Conservation (phyloP, 2,329 filamentous ascomycete species). For the Botryotinia calthae region DNA sequence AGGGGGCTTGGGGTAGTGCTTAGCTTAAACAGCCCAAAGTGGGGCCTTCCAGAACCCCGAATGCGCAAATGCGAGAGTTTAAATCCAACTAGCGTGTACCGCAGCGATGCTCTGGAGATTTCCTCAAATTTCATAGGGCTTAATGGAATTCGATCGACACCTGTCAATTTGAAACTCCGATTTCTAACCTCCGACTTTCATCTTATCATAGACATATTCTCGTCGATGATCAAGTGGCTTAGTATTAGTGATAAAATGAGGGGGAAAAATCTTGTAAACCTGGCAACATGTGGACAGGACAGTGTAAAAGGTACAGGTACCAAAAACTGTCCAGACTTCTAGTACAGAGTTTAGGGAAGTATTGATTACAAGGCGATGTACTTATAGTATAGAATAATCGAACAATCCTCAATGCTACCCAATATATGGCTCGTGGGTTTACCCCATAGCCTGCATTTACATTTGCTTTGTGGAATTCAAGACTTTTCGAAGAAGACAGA, state of each 20-base stretch:
- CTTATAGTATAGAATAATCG: not conserved
- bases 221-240: not conserved
- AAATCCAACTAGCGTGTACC: not conserved
- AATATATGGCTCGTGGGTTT: not conserved
- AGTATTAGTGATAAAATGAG: not conserved
- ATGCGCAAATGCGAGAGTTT: conserved; percentile 13
- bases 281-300: not conserved
- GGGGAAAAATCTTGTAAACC: not conserved
- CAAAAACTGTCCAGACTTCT: not conserved
- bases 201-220: not conserved
- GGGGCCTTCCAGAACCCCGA: not conserved
- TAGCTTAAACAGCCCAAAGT: not conserved
- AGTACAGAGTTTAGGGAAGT: not conserved
- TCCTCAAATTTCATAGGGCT: not conserved
- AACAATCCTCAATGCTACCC: not conserved
- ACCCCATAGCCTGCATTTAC: not conserved
- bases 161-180: not conserved
- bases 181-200: not conserved
- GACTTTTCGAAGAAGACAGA: not conserved
- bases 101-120: not conserved
- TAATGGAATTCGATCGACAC: not conserved
- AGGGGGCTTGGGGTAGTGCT: not conserved
- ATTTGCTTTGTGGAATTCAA: not conserved
- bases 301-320: not conserved
- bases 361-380: not conserved